phyloP scores from a whole-genome alignment of 257 asterid species.

The Gentiana macrophylla region DNA sequence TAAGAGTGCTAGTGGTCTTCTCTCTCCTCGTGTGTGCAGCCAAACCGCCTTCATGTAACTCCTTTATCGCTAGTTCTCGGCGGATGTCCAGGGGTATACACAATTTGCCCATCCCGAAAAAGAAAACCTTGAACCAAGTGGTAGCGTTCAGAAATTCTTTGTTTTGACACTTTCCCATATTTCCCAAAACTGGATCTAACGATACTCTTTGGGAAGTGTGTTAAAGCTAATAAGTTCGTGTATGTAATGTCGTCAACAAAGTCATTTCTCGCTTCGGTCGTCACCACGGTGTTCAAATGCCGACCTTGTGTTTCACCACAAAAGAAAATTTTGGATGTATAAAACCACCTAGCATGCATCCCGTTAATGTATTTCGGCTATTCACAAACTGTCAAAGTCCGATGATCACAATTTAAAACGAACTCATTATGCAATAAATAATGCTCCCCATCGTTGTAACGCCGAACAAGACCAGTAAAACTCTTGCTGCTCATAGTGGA shows the following conservation, averaged over 20 bases:
- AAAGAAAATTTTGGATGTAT: too few relatives aligned
- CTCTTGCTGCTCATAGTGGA: neutral
- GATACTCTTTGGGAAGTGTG: neutral
- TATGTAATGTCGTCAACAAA: neutral
- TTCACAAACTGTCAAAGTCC: neutral
- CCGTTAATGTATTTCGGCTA: neutral
- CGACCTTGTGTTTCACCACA: too few relatives aligned
- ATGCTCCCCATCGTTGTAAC: neutral
- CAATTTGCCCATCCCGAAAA: neutral
- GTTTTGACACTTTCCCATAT: too few relatives aligned
- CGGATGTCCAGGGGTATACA: neutral
- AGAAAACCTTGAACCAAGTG: neutral
- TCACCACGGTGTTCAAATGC: too few relatives aligned
- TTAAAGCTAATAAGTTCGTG: neutral
- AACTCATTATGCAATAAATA: too few relatives aligned
- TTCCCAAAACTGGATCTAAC: neutral
- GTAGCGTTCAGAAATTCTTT: neutral
- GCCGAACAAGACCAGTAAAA: neutral
- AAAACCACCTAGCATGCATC: too few relatives aligned
- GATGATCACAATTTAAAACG: neutral
- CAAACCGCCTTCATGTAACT: neutral
- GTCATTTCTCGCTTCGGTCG: too few relatives aligned
- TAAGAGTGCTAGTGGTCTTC: neutral
- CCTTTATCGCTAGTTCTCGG: too few relatives aligned
- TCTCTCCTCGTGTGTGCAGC: too few relatives aligned